Conservation (phyloP, 768 basidiomycete genomes). For the Terana coerulea region DNA sequence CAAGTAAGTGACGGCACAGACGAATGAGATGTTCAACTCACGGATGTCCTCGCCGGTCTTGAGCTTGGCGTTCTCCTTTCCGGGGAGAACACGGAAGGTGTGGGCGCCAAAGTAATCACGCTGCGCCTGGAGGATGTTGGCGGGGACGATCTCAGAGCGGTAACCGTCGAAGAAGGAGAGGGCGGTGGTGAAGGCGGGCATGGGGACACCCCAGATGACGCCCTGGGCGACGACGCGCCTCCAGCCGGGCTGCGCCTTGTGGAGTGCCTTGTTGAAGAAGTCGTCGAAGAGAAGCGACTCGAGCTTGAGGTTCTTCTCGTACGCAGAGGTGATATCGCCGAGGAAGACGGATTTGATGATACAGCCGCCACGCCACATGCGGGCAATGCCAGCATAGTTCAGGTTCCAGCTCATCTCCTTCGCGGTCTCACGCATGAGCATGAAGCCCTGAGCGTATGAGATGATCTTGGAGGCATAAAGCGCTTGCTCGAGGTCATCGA, state of each 20-base stretch:
- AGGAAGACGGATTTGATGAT: conserved; percentile 97
- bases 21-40: no score
- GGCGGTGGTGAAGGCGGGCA: conserved; percentile 97
- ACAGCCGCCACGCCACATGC: conserved; percentile 99
- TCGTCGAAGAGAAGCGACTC: conserved; percentile 94
- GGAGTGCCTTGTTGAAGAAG: conserved; percentile 97
- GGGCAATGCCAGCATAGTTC: conserved; percentile 97
- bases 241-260: conserved; percentile 97
- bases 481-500: conserved; percentile 98
- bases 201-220: conserved; percentile 95
- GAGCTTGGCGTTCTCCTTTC: conserved; percentile 84
- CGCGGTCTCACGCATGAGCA: conserved; percentile 98
- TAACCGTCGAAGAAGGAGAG: conserved; percentile 99
- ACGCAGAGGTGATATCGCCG: conserved; percentile 87
- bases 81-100: conserved; percentile 92
- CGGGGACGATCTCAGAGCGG: conserved; percentile 90
- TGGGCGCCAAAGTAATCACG: conserved; percentile 99
- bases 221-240: conserved; percentile 95
- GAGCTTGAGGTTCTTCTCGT: conserved; percentile 75
- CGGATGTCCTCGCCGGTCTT: conserved; percentile 83
- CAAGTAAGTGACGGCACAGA: background rate
- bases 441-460: conserved; percentile 99
- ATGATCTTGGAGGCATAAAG: conserved; percentile 99
- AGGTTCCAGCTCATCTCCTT: conserved; percentile 91
- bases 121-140: conserved; percentile 90